Conservation (phyloP, 1,139 yeast genomes). For the Sugiyamaella xylanicola region DNA sequence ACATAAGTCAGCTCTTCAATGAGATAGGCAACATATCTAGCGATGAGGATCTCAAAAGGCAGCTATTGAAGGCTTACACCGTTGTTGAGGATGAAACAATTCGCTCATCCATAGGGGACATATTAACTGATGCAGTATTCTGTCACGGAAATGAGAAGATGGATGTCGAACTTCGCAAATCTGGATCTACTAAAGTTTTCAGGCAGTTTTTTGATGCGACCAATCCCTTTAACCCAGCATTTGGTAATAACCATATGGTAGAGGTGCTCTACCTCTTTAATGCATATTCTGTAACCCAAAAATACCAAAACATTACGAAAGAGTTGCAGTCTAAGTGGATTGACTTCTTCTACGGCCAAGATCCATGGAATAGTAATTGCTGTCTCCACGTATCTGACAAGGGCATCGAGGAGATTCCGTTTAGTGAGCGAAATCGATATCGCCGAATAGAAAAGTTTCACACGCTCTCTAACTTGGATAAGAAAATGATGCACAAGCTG, state of each 20-base stretch:
- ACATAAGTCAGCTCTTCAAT: slow-evolving; percentile 5
- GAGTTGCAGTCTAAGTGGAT: slow-evolving; percentile 34
- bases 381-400: slow-evolving; percentile 17
- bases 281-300: slow-evolving; percentile 30
- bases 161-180: slow-evolving; percentile 22
- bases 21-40: slow-evolving; percentile 17
- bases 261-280: slow-evolving; percentile 36
- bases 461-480: slow-evolving; percentile 1
- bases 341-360: slow-evolving; percentile 29
- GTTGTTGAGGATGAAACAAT: slow-evolving; percentile 14
- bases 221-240: slow-evolving; percentile 32
- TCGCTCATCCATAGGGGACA: slow-evolving; percentile 19
- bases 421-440: neutral
- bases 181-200: slow-evolving; percentile 26
- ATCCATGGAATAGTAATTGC: slow-evolving; percentile 32
- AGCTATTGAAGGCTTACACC: slow-evolving; percentile 17
- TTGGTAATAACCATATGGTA: slow-evolving; percentile 40
- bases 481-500: slow-evolving; percentile 6
- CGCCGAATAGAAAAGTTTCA: slow-evolving; percentile 18
- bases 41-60: slow-evolving; percentile 6
- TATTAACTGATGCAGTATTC: slow-evolving; percentile 29
- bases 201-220: slow-evolving; percentile 36
- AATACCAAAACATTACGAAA: slow-evolving; percentile 24
- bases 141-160: slow-evolving; percentile 25
- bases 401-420: slow-evolving; percentile 10